These are phyloP conservation scores for Venturia carpophila DNA, from an alignment of 2,329 filamentous ascomycete genomes.

Conservation along the genomic window DNA sequence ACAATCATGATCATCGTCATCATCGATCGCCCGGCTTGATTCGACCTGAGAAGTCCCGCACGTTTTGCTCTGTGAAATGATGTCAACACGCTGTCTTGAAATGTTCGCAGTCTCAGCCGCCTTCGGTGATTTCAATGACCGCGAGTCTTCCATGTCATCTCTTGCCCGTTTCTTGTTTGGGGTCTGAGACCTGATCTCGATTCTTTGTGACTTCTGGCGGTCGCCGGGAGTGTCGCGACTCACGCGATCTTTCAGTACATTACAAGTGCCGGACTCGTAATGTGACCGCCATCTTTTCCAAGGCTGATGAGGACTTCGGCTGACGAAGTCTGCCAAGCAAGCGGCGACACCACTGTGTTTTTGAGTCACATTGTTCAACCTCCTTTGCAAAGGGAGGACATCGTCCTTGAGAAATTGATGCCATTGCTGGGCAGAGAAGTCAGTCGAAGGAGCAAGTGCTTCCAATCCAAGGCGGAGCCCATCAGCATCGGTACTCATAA, in stretches of 20 bases:
- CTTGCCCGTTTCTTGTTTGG: background rate
- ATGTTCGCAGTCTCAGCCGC: background rate
- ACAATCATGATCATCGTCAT: background rate
- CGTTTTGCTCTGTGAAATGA: background rate
- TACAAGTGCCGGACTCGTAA: background rate
- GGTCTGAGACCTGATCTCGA: background rate
- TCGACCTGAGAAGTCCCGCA: background rate
- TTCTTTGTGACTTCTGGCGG: background rate
- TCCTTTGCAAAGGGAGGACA: background rate
- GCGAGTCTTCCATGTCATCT: background rate
- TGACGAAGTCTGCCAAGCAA: background rate
- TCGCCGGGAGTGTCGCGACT: background rate
- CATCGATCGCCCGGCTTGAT: background rate
- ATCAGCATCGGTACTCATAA: background rate
- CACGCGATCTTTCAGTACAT: background rate
- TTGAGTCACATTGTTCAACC: background rate
- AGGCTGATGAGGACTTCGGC: background rate
- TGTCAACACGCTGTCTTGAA: slow-evolving; percentile 10
- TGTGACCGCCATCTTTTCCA: background rate
- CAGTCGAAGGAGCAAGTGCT: background rate
- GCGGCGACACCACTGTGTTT: background rate
- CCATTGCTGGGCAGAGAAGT: slow-evolving; percentile 5
- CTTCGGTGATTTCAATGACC: background rate
- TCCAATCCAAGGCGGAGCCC: background rate
- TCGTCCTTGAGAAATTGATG: background rate